Evolutionary conservation across 305 asterid species (phyloP), one percentile per base, ranked within the genome.

Genomic region (Fraxinus xanthoxyloides): DNA sequence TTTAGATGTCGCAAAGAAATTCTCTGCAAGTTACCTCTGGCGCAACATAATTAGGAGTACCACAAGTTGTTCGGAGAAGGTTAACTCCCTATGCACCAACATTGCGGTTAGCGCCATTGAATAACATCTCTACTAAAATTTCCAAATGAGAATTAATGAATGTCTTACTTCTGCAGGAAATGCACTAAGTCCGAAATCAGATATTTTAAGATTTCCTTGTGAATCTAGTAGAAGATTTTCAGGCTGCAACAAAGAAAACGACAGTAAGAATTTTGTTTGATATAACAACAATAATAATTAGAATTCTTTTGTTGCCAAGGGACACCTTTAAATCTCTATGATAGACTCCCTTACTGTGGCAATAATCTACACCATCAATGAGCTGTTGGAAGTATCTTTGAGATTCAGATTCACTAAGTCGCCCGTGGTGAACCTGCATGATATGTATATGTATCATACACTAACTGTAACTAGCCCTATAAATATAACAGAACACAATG

Each of bases 111-210:
- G 90, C 82, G 82, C 77, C 86, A 86, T 79, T 75, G 9, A 7
- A 84, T 73, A 21, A 76, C 8, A 51, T 72, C 19, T 36, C 40
- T 72, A 75, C 26, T 24, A 54, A 78, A 75, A 46, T 75, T 21
- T 40, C 43, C 2, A 7, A 34, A 40, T 36, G 8, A 69, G 40
- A 65, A 34, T 51, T 24, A 40, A 61, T 28, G 28, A 40, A 43
- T 30, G 48, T 78, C 95, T 89, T 91, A 96, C 99, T 87, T 90
- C 92, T 28, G 88, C 95, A 72, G 98, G 99, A 48, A 84, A 87
- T 31, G 99, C 99, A 82, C 99, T 94, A 67, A 96, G 99, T 89
- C 99, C 99, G 79, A 96, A 96, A 86, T 96, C 99, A 24, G 99
- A 96, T 78, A 96, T 96, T 89, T 90, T 94, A 69, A 96, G 93